Evolutionary conservation across 2,329 filamentous ascomycete genomes (phyloP).

Genomic region (Neurospora crassa): DNA sequence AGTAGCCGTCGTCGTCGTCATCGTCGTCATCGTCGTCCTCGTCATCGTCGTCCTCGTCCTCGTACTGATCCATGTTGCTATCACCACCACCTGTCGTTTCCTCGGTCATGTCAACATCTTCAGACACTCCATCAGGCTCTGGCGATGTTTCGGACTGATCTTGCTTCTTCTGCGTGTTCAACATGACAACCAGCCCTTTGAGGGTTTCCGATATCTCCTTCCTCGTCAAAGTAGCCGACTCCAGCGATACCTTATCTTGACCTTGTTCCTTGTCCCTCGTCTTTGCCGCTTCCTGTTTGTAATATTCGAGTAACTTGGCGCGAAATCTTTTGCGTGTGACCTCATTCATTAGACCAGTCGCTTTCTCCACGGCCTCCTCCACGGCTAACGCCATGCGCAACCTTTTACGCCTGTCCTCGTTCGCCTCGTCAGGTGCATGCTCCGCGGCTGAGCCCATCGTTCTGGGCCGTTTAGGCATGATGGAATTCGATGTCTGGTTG

Average conservation of each 20-base stretch:
- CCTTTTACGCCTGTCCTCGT: background rate
- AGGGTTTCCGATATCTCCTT: background rate
- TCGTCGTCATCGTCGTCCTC: background rate
- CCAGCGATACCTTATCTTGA: background rate
- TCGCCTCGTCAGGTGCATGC: background rate
- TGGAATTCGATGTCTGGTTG: background rate
- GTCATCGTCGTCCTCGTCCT: background rate
- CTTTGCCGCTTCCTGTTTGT: background rate
- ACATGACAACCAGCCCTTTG: background rate
- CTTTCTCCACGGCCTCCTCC: background rate
- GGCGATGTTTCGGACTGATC: background rate
- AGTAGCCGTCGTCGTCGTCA: background rate
- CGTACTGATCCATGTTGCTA: background rate
- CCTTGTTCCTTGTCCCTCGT: background rate
- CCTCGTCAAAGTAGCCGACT: background rate
- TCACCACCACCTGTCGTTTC: background rate
- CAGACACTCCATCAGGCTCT: background rate
- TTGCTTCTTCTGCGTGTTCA: background rate
- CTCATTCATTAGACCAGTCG: background rate
- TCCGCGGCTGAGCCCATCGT: background rate
- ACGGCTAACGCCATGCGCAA: background rate
- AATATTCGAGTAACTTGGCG: background rate
- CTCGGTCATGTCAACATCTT: background rate
- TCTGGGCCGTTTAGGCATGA: background rate
- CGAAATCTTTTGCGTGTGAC: background rate